Evolutionary conservation across 257 asterid genomes (phyloP).

Genomic region (Perilla frutescens): DNA sequence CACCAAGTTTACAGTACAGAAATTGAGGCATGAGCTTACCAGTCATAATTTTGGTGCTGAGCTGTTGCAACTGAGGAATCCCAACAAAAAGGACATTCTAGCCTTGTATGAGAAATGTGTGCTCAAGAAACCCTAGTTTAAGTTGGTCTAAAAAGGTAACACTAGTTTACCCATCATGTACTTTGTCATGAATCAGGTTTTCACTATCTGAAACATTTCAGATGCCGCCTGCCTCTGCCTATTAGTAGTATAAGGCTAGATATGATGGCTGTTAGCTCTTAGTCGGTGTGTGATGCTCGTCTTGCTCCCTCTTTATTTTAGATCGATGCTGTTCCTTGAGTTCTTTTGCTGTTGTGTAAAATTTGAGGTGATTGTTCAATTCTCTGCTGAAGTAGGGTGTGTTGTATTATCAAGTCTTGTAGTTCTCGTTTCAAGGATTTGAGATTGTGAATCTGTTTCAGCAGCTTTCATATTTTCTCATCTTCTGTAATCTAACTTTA

Average conservation of each 20-base stretch:
- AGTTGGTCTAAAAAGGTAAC: not conserved
- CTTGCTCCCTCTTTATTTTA: not conserved
- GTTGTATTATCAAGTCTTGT: not conserved
- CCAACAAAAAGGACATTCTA: slow-evolving; percentile 67
- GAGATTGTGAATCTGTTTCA: not conserved
- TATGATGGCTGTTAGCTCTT: not conserved
- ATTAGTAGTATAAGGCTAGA: slow-evolving; percentile 16
- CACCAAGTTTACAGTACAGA: slow-evolving; percentile 63
- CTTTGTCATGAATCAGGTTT: slow-evolving; percentile 25
- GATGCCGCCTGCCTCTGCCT: not conserved
- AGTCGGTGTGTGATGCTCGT: slow-evolving; percentile 11
- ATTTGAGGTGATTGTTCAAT: not conserved
- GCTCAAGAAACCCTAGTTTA: slow-evolving; percentile 51
- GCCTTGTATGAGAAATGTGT: slow-evolving; percentile 77
- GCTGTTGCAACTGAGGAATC: slow-evolving; percentile 69
- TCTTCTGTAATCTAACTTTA: not conserved
- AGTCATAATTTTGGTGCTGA: slow-evolving; percentile 73
- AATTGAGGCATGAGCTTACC: slow-evolving; percentile 80
- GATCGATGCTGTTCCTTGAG: slow-evolving; percentile 17
- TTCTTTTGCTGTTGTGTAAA: slow-evolving; percentile 19
- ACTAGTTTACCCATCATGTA: slow-evolving; percentile 23
- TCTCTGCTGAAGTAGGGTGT: not conserved
- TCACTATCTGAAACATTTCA: not conserved
- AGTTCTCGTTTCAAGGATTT: slow-evolving; percentile 24
- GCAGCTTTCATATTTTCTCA: not conserved